phyloP scores from a whole-genome alignment of 2,329 filamentous ascomycete genomes.

The Paecilomyces sp. region DNA sequence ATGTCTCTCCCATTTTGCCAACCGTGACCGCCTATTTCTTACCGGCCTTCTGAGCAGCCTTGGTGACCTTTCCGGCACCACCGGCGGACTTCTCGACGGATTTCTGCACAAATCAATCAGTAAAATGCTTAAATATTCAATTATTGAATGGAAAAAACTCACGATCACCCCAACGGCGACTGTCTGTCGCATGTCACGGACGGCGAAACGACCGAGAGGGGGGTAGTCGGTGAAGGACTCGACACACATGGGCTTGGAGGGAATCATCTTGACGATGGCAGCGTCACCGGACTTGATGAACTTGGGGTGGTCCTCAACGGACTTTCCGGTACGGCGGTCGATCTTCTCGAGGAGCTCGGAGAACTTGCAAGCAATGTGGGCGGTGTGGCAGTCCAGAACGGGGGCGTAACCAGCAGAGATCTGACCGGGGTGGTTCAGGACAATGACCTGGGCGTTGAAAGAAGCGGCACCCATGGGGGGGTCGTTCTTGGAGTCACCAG shows the following conservation, averaged over 20 bases:
- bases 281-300: constrained; percentile 99
- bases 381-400: constrained; percentile 99
- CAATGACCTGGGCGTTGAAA: constrained; percentile 99
- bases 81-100: constrained; percentile 56
- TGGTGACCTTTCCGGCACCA: constrained; percentile 53
- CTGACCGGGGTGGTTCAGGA: constrained; percentile 99
- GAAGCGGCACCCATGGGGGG: constrained; percentile 79
- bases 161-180: too few species aligned
- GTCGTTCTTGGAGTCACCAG: constrained; percentile 99
- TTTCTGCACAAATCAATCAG: too few species aligned
- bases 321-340: constrained; percentile 99
- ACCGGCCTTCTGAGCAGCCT: constrained; percentile 60
- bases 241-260: constrained; percentile 99
- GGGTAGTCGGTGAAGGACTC: constrained; percentile 99
- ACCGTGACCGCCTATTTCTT: constrained; percentile 57
- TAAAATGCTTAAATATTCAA: too few species aligned
- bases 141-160: too few species aligned
- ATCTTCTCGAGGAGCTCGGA: constrained; percentile 99
- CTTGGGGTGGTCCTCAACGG: constrained; percentile 85
- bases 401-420: constrained; percentile 98
- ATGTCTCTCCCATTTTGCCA: constrained; percentile 10
- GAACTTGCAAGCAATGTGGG: constrained; percentile 99
- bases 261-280: constrained; percentile 99
- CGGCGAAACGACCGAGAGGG: constrained; percentile 98
- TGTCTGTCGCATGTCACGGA: constrained; percentile 80